Base-by-base conservation (phyloP, 768 basidiomycete species). In the Amyloporia xantha region DNA sequence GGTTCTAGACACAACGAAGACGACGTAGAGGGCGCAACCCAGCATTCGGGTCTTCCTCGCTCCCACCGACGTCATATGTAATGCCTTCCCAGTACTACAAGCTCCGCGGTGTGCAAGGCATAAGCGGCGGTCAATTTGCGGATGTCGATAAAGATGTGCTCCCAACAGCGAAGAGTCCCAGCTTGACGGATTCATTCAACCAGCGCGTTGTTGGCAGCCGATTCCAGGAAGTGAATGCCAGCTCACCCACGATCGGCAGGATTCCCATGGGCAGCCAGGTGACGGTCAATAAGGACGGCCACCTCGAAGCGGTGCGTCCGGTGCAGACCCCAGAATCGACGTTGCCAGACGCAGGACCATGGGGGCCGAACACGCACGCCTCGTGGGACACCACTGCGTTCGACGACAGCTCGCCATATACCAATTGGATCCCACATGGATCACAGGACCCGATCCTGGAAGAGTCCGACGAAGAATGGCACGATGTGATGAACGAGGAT, bases 81-180 rank as follows among this genome's bases (percentile, higher is more conserved):
- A 85, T 84, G 4, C 87, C 87, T 5, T 86, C 83, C 5, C 78
- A 82, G 47, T 91, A 84, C 62, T 91, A 91, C 69, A 82, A 84
- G 59, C 74, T 91, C 26, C 75, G 81, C 20, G 69, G 74, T 21
- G 70, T 86, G 3, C 73, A 71, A 44, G 81, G 79, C 7, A 71
- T 88, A 21, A 81, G 69, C 47, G 79, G 77, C 19, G 82, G 82
- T 4, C 70, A 75, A 27, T 77, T 81, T 47, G 69, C 73, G 10
- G 75, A 77, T 52, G 66, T 71, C 3, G 70, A 71, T 66, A 52
- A 64, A 64, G 59, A 55, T 11, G 41, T 58, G 4, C 36, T 49
- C 1, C 37, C 53, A 1, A n/a, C 37, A 3, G 25, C 50, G 1
- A 51, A 50, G 0, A 51, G 68, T 46, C 70, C 73, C 35, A 77